Percentiles rank a stretch among this genome's conserved stretches.
Conservation (phyloP, 495 filamentous ascomycete species). For the Cryomyces antarcticus region DNA sequence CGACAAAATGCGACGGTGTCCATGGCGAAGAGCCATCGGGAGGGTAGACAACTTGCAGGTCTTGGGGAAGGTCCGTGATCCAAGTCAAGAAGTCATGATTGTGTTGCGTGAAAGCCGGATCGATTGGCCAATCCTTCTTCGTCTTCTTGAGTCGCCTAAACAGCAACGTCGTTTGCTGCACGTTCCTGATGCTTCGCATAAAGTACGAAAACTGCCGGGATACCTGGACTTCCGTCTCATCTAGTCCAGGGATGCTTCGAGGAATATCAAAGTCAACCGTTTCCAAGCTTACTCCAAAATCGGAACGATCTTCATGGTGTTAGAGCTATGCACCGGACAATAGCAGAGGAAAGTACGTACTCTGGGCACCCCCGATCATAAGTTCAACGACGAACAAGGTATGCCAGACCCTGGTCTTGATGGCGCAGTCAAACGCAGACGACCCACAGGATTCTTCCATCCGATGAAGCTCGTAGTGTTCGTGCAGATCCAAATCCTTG, state of each 20-base stretch:
- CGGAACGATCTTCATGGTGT: constrained; percentile 46
- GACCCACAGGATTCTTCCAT: constrained; percentile 49
- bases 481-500: constrained; percentile 78
- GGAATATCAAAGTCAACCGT: constrained; percentile 60
- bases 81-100: constrained; percentile 56
- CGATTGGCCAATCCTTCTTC: constrained; percentile 74
- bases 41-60: constrained; percentile 63
- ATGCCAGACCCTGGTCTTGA: constrained; percentile 83
- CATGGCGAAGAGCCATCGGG: constrained; percentile 63
- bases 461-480: constrained; percentile 62
- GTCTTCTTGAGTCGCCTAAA: constrained; percentile 57
- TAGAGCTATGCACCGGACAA: constrained; percentile 10
- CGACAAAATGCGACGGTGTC: constrained; percentile 76
- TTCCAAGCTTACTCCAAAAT: constrained; percentile 53
- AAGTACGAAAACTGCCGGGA: constrained; percentile 73
- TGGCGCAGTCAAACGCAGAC: constrained; percentile 50
- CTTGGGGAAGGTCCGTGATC: constrained; percentile 54
- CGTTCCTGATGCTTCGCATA: constrained; percentile 52
- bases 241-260: constrained; percentile 39
- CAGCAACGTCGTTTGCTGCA: constrained; percentile 53
- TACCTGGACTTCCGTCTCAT: constrained; percentile 55
- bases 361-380: constrained; percentile 92
- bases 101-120: constrained; percentile 64
- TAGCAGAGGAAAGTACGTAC: constrained; percentile 23
- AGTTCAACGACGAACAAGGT: constrained; percentile 69